Conservation (phyloP, 2,329 filamentous ascomycete genomes). For the Dactylellina parvicollis region DNA sequence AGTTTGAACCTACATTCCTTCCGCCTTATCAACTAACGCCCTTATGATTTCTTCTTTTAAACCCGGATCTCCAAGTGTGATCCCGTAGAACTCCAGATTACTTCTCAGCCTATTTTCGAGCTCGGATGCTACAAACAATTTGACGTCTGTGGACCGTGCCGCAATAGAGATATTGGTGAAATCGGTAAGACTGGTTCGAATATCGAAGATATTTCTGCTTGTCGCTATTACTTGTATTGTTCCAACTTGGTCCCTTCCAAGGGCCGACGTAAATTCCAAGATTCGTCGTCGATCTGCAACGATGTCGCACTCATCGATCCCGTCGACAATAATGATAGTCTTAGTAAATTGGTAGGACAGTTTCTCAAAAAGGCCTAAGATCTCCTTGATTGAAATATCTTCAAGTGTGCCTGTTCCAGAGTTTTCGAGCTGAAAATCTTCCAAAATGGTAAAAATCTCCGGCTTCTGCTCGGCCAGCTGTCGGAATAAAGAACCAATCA, state of each 20-base stretch:
- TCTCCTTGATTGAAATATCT: background rate
- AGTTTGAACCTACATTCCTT: constrained; percentile 23
- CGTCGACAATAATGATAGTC: constrained; percentile 24
- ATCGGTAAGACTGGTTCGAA: background rate
- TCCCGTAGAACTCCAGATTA: constrained; percentile 23
- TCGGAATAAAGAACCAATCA: constrained; percentile 1
- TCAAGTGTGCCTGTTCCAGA: background rate
- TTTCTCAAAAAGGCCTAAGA: background rate
- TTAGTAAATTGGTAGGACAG: constrained; percentile 9
- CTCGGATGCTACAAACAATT: constrained; percentile 23
- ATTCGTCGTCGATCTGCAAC: background rate
- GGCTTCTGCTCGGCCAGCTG: constrained; percentile 4
- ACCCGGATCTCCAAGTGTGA: constrained; percentile 5
- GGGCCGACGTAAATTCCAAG: background rate
- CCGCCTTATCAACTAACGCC: background rate
- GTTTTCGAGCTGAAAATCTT: background rate
- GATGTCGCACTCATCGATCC: constrained; percentile 22
- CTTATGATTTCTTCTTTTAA: constrained; percentile 21
- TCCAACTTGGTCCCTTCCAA: background rate
- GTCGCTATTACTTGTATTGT: constrained; percentile 16
- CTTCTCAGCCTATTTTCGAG: constrained; percentile 13
- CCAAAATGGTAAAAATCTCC: background rate
- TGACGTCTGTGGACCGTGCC: constrained; percentile 18
- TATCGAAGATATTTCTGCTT: constrained; percentile 23
- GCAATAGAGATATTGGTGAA: constrained; percentile 33